Base-by-base conservation (phyloP, 2,329 filamentous ascomycete genomes). In the Fusarium phyllophilum region DNA sequence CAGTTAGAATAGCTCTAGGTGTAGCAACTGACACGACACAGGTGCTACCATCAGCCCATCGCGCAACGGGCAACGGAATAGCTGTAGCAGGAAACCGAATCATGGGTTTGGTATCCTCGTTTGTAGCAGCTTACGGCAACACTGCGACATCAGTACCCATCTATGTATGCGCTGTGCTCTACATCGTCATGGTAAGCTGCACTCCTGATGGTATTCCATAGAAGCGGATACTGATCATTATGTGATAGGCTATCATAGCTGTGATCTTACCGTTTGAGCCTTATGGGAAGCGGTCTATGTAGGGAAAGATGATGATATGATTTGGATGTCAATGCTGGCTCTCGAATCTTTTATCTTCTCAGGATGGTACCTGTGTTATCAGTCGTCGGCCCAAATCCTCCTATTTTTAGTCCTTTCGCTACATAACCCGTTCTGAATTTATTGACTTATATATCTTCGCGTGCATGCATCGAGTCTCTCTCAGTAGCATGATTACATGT, bases 171-270 rank as follows among this genome's bases (percentile, higher is more conserved):
- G 55, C 41, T 14, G 55, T 34, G 18, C 41, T 58, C 20, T 58
- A 58, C 12, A 20, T 58, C 13, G 13, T 36, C 2, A 58, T 58
- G 55, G 55, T 58, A 22, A 48, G 55, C 13, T 34, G 0, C 3
- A 22, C 8, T 6, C 14, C 8, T 14, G 22, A 13, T 6, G 1
- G 1, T 2, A 7, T 3, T 1, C 0, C 14, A 2, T 3, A 6
- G 8, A 8, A 22, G 1, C 5, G 6, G 2, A 2, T 5, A 3
- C 17, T 34, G 3, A 56, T 26, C 1, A 5, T 15, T 3, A 22
- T 11, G 3, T 26, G 12, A 2, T 8, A 56, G 54, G 54, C 55
- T 7, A 36, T 58, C 0, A 26, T 58, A 4, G 55, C 55, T 4
- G 41, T 58, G 11, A 12, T 34, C 2, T n/a, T 58, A 15, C 55